Base-by-base conservation (phyloP, 2,329 filamentous ascomycete genomes). In the Karstenula rhodostoma region DNA sequence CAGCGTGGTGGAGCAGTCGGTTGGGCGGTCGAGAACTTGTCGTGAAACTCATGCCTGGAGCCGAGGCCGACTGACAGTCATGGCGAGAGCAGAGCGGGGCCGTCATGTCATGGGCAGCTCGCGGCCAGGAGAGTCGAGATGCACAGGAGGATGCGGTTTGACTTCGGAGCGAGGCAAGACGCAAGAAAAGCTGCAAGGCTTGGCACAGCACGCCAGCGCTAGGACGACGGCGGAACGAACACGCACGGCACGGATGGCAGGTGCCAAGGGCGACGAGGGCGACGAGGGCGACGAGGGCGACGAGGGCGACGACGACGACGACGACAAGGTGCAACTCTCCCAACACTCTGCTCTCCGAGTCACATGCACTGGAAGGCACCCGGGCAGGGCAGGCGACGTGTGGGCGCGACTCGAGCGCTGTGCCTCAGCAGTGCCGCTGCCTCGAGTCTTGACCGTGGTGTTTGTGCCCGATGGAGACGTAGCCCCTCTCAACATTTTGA, bases 151-250 rank as follows among this genome's bases (percentile, higher is more conserved):
- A 49, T 4, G 51, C 15, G 46, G 49, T n/a, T n/a, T n/a, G n/a
- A n/a, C 22, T 32, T n/a, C 23, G 12, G 35, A 19, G 49, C 22
- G 27, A 7, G 47, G 37, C 33, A 25, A 43, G 53, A 52, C 50
- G 50, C 33, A 32, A 52, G 57, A 60, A 63, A 60, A 62, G 37
- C 29, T 40, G 49, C 42, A 56, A 62, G 57, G 61, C 58, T 63
- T 54, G 61, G 52, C 57, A 2, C 22, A 13, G 42, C 23, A 35
- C 59, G 27, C 33, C 51, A 44, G 29, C 8, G 29, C 29, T 32
- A 29, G 4, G n/a, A n/a, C n/a, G n/a, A n/a, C n/a, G n/a, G n/a
- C n/a, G n/a, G n/a, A n/a, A n/a, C 17, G 46, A 51, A 42, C 57
- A 59, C 35, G 17, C 52, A 32, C 8, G 29, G 29, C 7, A 9